Evolutionary conservation across 1,284 basidiomycete species (phyloP).

Genomic region (Puccinia horiana): DNA sequence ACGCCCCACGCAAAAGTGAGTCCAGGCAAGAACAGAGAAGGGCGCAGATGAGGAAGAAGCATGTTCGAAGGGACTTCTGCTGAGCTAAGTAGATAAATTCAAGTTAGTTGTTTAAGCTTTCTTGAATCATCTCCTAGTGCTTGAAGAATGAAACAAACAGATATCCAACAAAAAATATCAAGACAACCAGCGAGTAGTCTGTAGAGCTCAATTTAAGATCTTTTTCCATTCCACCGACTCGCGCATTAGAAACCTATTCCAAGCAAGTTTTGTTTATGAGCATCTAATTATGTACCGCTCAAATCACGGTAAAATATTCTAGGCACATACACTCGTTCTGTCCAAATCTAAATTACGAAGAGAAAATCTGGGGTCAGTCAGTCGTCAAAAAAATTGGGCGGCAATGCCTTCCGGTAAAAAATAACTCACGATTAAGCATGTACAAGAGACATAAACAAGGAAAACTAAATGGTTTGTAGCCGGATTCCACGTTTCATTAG

Average conservation of each 20-base stretch:
- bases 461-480: not conserved
- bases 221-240: constrained; percentile 37
- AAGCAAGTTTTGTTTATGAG: not conserved
- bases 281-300: too few relatives aligned
- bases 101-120: not conserved
- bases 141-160: constrained; percentile 17
- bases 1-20: constrained; percentile 39
- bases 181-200: constrained; percentile 36
- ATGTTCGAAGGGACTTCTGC: constrained; percentile 46
- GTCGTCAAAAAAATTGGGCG: too few relatives aligned
- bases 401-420: too few relatives aligned
- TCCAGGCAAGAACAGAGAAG: constrained; percentile 34
- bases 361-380: too few relatives aligned
- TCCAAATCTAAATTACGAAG: constrained; percentile 12
- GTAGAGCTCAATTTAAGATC: constrained; percentile 24
- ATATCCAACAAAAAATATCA: constrained; percentile 48
- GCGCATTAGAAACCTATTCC: constrained; percentile 39
- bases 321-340: constrained; percentile 22
- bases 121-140: not conserved
- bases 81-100: constrained; percentile 1
- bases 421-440: constrained; percentile 24
- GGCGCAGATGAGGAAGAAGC: constrained; percentile 33
- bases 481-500: not conserved
- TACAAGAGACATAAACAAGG: constrained; percentile 39
- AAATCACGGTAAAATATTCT: too few relatives aligned